Evolutionary conservation across 805 yeast species (phyloP).

Genomic region (Groenewaldozyma tartarivorans): DNA sequence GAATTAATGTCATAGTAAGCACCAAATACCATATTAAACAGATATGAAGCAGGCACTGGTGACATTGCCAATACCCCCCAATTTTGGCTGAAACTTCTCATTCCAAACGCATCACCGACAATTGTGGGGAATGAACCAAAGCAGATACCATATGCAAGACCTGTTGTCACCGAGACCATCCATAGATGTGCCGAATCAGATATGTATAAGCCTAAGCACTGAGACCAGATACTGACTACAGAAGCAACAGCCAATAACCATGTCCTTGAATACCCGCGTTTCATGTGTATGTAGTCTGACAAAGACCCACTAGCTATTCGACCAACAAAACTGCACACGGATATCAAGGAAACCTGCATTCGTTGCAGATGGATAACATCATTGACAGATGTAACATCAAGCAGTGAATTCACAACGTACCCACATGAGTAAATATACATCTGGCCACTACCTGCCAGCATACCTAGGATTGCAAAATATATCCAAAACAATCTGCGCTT

Average conservation of each 20-base stretch:
- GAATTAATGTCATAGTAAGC: slow-evolving; percentile 44
- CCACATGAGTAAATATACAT: slow-evolving; percentile 71
- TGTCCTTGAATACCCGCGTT: slow-evolving; percentile 38
- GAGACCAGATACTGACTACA: slow-evolving; percentile 39
- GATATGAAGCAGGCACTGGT: slow-evolving; percentile 52
- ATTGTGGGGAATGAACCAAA: slow-evolving; percentile 71
- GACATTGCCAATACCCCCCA: slow-evolving; percentile 67
- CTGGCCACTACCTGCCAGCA: slow-evolving; percentile 60
- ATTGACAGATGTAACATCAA: neutral
- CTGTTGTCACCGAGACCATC: slow-evolving; percentile 46
- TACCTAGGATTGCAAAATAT: slow-evolving; percentile 34
- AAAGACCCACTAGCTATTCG: slow-evolving; percentile 52
- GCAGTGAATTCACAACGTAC: slow-evolving; percentile 48
- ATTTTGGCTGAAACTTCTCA: slow-evolving; percentile 54
- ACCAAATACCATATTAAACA: slow-evolving; percentile 57
- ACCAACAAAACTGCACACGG: slow-evolving; percentile 59
- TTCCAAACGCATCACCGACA: slow-evolving; percentile 65
- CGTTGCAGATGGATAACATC: slow-evolving; percentile 36
- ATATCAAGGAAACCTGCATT: slow-evolving; percentile 61
- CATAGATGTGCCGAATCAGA: slow-evolving; percentile 33
- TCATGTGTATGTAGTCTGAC: slow-evolving; percentile 50
- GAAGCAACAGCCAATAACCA: slow-evolving; percentile 49
- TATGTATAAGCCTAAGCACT: slow-evolving; percentile 36
- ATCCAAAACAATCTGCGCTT: slow-evolving; percentile 15
- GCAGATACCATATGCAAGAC: slow-evolving; percentile 63